Evolutionary conservation across 306 rosid species (phyloP), one percentile per base, ranked within the genome.

Genomic region (Lagenaria siceraria): DNA sequence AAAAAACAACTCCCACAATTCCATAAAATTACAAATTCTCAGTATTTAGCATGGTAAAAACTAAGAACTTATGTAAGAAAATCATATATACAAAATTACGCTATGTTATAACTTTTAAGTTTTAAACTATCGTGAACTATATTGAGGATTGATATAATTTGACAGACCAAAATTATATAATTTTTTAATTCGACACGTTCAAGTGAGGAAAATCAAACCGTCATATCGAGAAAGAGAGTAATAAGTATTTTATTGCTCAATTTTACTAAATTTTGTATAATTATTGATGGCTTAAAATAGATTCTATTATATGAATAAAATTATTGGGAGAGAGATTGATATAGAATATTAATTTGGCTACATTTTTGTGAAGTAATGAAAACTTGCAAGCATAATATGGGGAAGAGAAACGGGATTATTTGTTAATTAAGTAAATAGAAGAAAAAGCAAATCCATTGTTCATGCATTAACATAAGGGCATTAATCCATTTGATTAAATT

Each of bases 381-480:
- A 70, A 21, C 56, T 70, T 70, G 31, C 56, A 70, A 70, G 75
- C 75, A 70, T 22, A 43, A 70, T 42, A 70, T 69, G 56, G 11
- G 74, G 33, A 10, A 63, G 10, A 27, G 42, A 61, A n/a, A 61
- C 29, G 21, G 46, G 49, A 35, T 19, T 24, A 38, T 66, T 66
- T 66, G 52, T 66, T 40, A 40, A n/a, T 38, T n/a, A 33, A 66
- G 74, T 66, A 40, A 66, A 38, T n/a, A 18, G 31, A 38, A 66
- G 53, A 25, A 66, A 66, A 66, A 5, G 27, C 19, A 38, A 38
- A 69, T 7, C 56, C 75, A 70, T 24, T 66, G 53, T 70, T 70
- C 38, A 43, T 11, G 75, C 75, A 70, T 70, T 42, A 70, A 46
- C 38, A 70, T 70, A 10, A 10, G 54, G 74, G n/a, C 19, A 10